Evolutionary conservation across 352 stramenopile species (phyloP), one percentile per base, ranked within the genome.

Genomic region (Phytophthora pisi): DNA sequence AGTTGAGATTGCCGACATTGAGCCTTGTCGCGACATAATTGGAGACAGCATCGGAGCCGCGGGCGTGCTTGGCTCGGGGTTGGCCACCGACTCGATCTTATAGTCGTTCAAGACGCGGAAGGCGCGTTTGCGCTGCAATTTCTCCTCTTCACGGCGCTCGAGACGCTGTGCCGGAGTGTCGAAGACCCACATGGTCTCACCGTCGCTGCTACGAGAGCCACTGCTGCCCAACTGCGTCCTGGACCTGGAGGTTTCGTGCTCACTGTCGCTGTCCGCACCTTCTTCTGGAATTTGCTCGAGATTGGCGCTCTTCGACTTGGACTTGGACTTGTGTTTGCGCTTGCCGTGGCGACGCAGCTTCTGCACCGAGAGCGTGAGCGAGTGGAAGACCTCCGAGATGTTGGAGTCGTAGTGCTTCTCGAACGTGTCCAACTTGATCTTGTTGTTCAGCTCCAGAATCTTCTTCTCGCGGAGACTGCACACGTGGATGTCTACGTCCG

Each of bases 381-480:
- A 75, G 55, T 78, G 67, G 53, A 89, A 87, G 4, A 89, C 68
- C 28, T 89, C 82, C 10, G 73, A 75, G 38, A 91, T 87, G 26
- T 72, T 86, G 26, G 79, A 81, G 65, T 87, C 77, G 63, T 86
- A 86, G 68, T 87, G 79, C 60, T 84, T 86, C 58, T 86, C 75
- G 51, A 88, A 88, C 23, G 53, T 61, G 58, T 81, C 82, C 28
- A 82, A 46, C 49, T 78, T 61, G 55, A 91, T 84, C 56, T 84
- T 72, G 50, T 60, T 69, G 60, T 89, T 79, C 13, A 91, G 66
- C 43, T 62, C 69, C 20, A 91, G 40, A 26, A 91, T 74, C 49
- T 88, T 87, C 63, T 82, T 73, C 61, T 91, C 82, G 30, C 78
- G 79, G 15, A 80, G 45, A 52, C 69, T 87, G 57, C 78, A 86